Evolutionary conservation across 2,329 filamentous ascomycete species (phyloP).

Genomic region (Huntiella decipiens): DNA sequence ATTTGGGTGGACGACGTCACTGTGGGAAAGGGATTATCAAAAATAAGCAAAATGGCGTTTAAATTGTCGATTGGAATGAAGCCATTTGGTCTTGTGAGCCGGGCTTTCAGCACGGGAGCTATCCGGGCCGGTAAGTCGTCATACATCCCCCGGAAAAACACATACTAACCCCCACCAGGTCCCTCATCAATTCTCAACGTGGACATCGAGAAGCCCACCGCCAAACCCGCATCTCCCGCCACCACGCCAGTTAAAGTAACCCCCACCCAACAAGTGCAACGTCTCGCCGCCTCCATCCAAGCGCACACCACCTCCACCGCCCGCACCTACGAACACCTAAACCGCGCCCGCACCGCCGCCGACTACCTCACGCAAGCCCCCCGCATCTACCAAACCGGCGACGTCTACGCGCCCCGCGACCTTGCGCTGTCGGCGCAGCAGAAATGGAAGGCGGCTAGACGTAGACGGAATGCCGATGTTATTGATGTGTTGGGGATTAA

Average conservation of each 20-base stretch:
- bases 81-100: conserved; percentile 6
- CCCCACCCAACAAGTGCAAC: conserved; percentile 10
- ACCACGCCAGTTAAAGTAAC: not conserved
- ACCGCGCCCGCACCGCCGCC: conserved; percentile 21
- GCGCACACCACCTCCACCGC: conserved; percentile 10
- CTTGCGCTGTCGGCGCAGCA: conserved; percentile 56
- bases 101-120: conserved; percentile 6
- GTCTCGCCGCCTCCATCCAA: conserved; percentile 13
- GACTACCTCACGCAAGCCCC: conserved; percentile 45
- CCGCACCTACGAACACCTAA: conserved; percentile 14
- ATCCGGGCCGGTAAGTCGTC: not conserved
- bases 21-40: not conserved
- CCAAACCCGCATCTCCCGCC: conserved; percentile 13
- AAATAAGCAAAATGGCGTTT: conserved; percentile 1
- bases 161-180: conserved; percentile 1
- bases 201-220: conserved; percentile 11
- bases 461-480: conserved; percentile 44
- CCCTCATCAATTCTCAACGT: conserved; percentile 1
- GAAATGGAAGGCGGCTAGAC: conserved; percentile 50
- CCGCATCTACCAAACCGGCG: conserved; percentile 56
- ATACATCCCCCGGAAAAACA: conserved; percentile 1
- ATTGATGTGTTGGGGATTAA: conserved; percentile 65
- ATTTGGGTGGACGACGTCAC: not conserved
- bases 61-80: conserved; percentile 7
- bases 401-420: conserved; percentile 84